These are phyloP conservation scores for Arthrobotrys sinensis DNA, from an alignment of 2,329 filamentous ascomycete species.

Conservation along the genomic window DNA sequence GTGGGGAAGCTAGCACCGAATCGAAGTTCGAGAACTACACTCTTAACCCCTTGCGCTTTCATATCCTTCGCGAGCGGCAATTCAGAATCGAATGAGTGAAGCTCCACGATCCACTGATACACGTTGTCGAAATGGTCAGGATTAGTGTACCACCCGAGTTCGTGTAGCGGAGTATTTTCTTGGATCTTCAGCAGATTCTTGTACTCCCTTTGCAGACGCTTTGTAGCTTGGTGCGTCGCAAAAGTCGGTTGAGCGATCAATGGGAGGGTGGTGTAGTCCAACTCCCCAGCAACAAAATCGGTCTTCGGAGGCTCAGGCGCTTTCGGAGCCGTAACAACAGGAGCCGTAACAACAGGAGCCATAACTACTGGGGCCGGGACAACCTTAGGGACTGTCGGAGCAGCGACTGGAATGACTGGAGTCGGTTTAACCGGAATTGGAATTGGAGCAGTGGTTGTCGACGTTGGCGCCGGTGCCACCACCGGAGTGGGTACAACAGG, in stretches of 20 bases:
- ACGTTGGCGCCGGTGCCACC: not conserved
- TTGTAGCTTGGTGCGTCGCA: constrained; percentile 76
- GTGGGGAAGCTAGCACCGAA: constrained; percentile 84
- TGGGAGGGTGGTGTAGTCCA: constrained; percentile 76
- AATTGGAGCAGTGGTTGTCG: not conserved
- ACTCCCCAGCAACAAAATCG: constrained; percentile 78
- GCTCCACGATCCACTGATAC: constrained; percentile 92
- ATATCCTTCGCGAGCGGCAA: constrained; percentile 84
- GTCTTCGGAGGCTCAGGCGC: constrained; percentile 66
- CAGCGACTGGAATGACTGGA: not conserved
- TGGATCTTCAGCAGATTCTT: constrained; percentile 77
- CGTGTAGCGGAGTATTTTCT: constrained; percentile 73
- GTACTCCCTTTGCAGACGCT: constrained; percentile 77
- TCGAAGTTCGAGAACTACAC: constrained; percentile 84
- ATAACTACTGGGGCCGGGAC: constrained; percentile 10
- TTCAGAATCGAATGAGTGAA: constrained; percentile 82
- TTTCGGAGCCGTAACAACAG: constrained; percentile 23
- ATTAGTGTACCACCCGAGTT: constrained; percentile 88
- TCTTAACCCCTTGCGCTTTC: constrained; percentile 74
- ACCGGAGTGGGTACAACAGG: not conserved
- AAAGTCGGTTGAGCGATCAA: constrained; percentile 78
- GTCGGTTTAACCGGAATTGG: constrained; percentile 1
- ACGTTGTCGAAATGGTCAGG: constrained; percentile 77
- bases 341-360: not conserved
- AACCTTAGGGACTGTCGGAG: not conserved